Base-by-base conservation (phyloP, 2,329 filamentous ascomycete genomes). In the Calonectria pseudoreteaudii region DNA sequence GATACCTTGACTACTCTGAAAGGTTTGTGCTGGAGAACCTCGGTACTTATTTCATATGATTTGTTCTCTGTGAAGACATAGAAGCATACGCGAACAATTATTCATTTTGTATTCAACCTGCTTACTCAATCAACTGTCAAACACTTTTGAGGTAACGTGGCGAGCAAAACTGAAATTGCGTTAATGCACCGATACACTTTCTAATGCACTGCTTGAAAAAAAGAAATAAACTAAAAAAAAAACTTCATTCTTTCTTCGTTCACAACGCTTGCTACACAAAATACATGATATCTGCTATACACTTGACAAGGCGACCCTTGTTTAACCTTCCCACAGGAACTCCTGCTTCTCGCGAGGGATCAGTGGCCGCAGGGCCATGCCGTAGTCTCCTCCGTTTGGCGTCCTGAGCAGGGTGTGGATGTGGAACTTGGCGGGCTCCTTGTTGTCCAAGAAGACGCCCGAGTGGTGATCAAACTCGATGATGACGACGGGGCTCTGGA, bases 391-490 rank as follows among this genome's bases (percentile, higher is more conserved):
- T 0, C 86, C 91, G 82, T 96, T 96, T 0, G 94, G 94, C 38
- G 91, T 92, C 44, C 94, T 84, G 75, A 94, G 84, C 67, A 95
- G 84, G 0, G 94, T 96, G 82, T 96, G 94, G 28, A 94, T 94
- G 78, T 96, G 94, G 78, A 94, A 96, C 83, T 94, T 94, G 38
- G 91, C 92, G 0, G 94, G 94, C 83, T 94, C 90, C 65, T 87
- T 87, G 80, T 96, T 96, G 1, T 88, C 91, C 79, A 96, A 83
- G 78, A 95, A 96, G 0, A 96, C 94, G 0, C 94, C 94, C 0
- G 91, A 94, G 82, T 96, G 94, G 80, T 95, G 93, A 79, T 96
- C 94, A 79, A 96, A 94, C 86, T 96, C 94, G 66, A 93, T 86
- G 2, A 96, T 86, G 0, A 95, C 86, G 0, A 96, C 93, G 0